These are phyloP conservation scores for Spirogloea muscicola DNA, from an alignment of 139 green algal species.

Conservation along the genomic window DNA sequence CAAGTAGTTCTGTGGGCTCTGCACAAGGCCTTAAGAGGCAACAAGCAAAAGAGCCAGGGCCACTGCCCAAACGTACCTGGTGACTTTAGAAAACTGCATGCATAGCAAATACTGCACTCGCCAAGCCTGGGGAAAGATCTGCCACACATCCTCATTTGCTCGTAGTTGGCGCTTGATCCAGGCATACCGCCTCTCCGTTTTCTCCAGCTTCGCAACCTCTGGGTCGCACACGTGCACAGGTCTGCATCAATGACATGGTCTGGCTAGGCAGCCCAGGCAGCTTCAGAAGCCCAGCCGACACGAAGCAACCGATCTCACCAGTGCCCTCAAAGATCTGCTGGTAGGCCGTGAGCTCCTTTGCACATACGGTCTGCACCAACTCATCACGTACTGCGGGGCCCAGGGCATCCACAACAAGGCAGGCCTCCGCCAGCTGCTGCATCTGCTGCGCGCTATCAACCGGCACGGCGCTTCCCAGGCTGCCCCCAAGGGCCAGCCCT, in stretches of 20 bases:
- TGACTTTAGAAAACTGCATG: slow-evolving; percentile 90
- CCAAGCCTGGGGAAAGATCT: slow-evolving; percentile 86
- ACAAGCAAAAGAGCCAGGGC: no score
- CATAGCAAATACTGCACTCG: slow-evolving; percentile 76
- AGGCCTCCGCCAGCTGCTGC: slow-evolving; percentile 81
- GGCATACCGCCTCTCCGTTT: slow-evolving; percentile 79
- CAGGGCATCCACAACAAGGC: slow-evolving; percentile 85
- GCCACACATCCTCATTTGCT: slow-evolving; percentile 68
- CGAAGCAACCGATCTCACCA: slow-evolving; percentile 19
- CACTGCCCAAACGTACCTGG: slow-evolving; percentile 6
- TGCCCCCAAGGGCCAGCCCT: no score
- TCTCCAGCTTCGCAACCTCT: slow-evolving; percentile 79
- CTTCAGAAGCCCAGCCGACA: no score
- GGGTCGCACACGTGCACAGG: slow-evolving; percentile 26
- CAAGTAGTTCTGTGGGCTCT: no score
- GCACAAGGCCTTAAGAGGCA: no score
- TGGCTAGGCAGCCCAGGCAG: not conserved
- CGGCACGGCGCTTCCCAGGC: no score
- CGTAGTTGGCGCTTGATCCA: slow-evolving; percentile 67
- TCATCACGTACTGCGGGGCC: slow-evolving; percentile 78
- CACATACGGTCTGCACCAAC: slow-evolving; percentile 81
- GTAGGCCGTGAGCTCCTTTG: slow-evolving; percentile 85
- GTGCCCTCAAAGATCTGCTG: slow-evolving; percentile 70
- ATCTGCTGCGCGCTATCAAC: slow-evolving; percentile 57
- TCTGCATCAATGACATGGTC: not conserved